Evolutionary conservation across 2,329 filamentous ascomycete species (phyloP), one percentile per base, ranked within the genome.

Genomic region (Diaporthe vexans): DNA sequence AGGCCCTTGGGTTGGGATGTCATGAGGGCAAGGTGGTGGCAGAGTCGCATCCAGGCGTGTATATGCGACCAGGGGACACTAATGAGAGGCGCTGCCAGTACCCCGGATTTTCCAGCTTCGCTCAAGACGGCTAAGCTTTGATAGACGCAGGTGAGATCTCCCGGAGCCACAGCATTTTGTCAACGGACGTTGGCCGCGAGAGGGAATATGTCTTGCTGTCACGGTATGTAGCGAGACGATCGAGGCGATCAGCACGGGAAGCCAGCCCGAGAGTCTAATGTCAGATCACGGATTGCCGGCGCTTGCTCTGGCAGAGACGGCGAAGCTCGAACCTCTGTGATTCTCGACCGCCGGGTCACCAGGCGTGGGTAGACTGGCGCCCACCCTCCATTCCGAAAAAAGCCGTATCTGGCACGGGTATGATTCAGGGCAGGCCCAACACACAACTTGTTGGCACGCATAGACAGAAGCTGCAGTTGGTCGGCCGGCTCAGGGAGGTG

Each of bases 371-470:
- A 85, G 83, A 79, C 78, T 82, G 80, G 15, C 15, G 35, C 37
- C 37, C 37, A 11, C 37, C 37, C 13, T 40, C 10, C 37, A 40
- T 43, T 43, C 40, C 85, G 85, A 86, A 85, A 77, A 81, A 84
- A 82, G 84, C 85, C 84, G 82, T 86, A 84, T 84, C 85, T 85
- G 84, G 85, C 85, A 80, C 85, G 83, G 82, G 86, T 84, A 83
- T 84, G 86, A 84, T 85, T 85, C 80, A 83, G 81, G 82, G 82
- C 82, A 81, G 81, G 76, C 72, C 76, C 77, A 72, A 48, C 54
- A 58, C 29, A 4, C 46, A 40, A n/a, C 24, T 59, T 59, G 71
- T 51, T 73, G 65, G 65, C 65, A 71, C 63, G 71, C 61, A 73
- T 52, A 21, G 26, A 46, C 46, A 24, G 24, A 56, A 11, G 51